These are phyloP conservation scores for Crataegus laevigata DNA, from an alignment of 306 rosid species.

Conservation along the genomic window DNA sequence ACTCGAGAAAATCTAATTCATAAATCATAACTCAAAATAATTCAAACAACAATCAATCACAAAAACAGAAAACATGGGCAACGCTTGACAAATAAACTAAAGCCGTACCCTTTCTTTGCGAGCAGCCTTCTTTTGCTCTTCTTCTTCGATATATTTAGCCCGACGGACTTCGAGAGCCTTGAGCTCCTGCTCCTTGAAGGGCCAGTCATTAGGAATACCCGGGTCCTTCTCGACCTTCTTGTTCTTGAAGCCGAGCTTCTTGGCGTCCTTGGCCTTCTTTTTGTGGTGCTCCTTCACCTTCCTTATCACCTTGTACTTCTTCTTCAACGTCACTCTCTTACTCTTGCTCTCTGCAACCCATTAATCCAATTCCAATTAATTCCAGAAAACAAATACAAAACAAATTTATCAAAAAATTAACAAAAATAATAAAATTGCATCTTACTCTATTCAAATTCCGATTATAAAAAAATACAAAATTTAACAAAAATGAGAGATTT, in stretches of 20 bases:
- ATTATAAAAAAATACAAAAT: background rate
- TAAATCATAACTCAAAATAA: background rate
- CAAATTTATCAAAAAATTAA: background rate
- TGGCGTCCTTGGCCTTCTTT: constrained; percentile 89
- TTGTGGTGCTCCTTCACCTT: constrained; percentile 86
- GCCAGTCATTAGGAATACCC: constrained; percentile 98
- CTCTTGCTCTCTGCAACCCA: constrained; percentile 84
- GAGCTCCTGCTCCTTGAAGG: constrained; percentile 93
- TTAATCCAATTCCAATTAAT: background rate
- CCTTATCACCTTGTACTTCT: constrained; percentile 73
- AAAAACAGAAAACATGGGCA: background rate
- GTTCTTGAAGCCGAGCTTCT: constrained; percentile 48
- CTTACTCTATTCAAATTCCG: constrained; percentile 47
- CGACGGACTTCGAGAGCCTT: constrained; percentile 83
- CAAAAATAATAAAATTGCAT: no score
- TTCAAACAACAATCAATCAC: background rate
- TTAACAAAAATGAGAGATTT: no score
- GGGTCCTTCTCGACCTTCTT: constrained; percentile 95
- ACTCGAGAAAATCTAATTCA: background rate
- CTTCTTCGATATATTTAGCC: constrained; percentile 56
- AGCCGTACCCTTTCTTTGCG: constrained; percentile 83
- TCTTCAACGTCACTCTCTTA: constrained; percentile 72
- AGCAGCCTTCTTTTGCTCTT: constrained; percentile 80
- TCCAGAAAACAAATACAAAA: background rate
- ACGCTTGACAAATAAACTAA: background rate